Base-by-base conservation (phyloP, 495 filamentous ascomycete genomes). In the Penicillium malachiteum region DNA sequence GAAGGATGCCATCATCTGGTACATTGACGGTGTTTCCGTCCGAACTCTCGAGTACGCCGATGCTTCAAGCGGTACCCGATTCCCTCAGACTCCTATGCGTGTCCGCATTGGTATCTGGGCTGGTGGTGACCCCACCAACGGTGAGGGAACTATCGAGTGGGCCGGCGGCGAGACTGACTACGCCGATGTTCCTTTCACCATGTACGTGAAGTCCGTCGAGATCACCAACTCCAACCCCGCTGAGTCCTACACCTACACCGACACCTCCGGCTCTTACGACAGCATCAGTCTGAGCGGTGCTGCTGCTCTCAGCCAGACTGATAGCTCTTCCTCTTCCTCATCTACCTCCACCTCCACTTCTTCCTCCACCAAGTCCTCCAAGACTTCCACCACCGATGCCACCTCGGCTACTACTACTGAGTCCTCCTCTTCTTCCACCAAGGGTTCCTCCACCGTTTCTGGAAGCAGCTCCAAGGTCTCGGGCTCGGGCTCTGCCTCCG, bases 71-170 rank as follows among this genome's bases (percentile, higher is more conserved):
- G 88, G 78, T 37, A 72, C 80, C 53, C 84, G 91, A 67, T 98
- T 87, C 75, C 94, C 94, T 13, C 94, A 97, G 78, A 93, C 90
- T 1, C 93, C 93, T 3, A 91, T 92, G 86, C 83, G 87, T 55
- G 70, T 96, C 61, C 90, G 90, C 66, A 78, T 96, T 49, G 94
- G 94, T 53, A 77, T 86, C 50, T 97, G 94, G 94, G 81, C 85
- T 48, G 93, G 88, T 61, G 93, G 93, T 66, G 92, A 95, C 64
- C 69, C 85, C 1, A 67, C 67, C 59, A 92, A 93, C 64, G 66
- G 82, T 8, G 68, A 81, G 50, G 78, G 81, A 54, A 83, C 75
- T 34, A 76, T 82, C 52, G 72, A 88, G 45, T 96, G 91, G 91
- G 90, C 91, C 57, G 90, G 90, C 45, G 91, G 91, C 52, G 56